Base-by-base conservation (phyloP, 1,139 yeast genomes). In the Geotrichum bryndzae region DNA sequence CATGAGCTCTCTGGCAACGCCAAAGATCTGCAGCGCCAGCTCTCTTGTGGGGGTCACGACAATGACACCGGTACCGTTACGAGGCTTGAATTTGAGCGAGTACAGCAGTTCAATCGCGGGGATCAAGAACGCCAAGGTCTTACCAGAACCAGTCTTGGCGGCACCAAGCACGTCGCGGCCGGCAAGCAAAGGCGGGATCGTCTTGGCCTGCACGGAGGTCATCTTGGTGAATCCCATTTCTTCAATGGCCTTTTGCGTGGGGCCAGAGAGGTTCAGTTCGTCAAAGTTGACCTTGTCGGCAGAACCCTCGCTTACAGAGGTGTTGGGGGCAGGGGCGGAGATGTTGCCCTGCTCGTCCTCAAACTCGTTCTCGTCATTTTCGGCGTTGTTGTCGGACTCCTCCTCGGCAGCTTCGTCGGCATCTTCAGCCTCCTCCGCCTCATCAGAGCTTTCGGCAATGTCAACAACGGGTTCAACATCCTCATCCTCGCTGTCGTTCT, bases 141-240 rank as follows among this genome's bases (percentile, higher is more conserved):
- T 94, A 74, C 99, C 99, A 1, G 97, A 91, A 56, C 99, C 99
- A 1, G 99, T 94, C 77, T 94, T 92, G 61, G 99, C 99, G 59
- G 98, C 97, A 68, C 97, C 98, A 62, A 92, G 82, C 31, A 92
- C 97, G 77, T 92, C 98, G 69, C 92, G 84, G 53, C 99, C 98
- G 0, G 98, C 97, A 68, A 92, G 79, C 67, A 94, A 80, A 18
- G 98, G 97, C 8, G 98, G 98, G 63, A 92, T 92, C 18, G 98
- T 90, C 74, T 91, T 86, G 48, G 96, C 88, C 76, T 92, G 99
- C 15, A 92, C 97, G 64, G 87, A 84, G 5, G 99, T 94, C 97
- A 92, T 90, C 63, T 80, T 87, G 23, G 83, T 80, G 77, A 92
- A 92, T 0, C 97, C 97, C 96, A 94, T 88, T 53, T 84, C 86